phyloP scores from a whole-genome alignment of 2,329 filamentous ascomycete genomes.

The Microdochium bolleyi region DNA sequence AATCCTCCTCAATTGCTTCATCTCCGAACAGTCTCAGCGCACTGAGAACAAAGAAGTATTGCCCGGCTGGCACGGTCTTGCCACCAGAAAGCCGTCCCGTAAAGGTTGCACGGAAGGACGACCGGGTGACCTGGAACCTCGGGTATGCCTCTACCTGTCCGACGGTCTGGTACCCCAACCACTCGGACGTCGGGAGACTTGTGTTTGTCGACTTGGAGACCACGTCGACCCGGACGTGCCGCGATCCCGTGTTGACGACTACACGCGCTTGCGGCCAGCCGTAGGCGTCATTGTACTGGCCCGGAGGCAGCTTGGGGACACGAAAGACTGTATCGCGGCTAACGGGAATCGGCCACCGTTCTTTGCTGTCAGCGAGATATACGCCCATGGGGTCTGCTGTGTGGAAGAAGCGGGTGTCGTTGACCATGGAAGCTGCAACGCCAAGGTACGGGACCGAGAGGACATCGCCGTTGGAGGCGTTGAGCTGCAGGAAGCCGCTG shows the following conservation, averaged over 20 bases:
- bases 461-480: constrained; percentile 24
- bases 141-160: neutral
- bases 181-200: too few species aligned
- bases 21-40: neutral
- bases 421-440: constrained; percentile 18
- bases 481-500: constrained; percentile 32
- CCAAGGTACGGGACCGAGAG: constrained; percentile 31
- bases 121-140: neutral
- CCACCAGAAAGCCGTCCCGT: neutral
- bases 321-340: neutral
- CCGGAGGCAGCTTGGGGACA: too few species aligned
- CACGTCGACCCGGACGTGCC: too few species aligned
- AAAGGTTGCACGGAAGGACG: neutral
- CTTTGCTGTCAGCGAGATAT: neutral
- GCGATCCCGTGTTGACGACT: too few species aligned
- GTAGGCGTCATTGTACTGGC: too few species aligned
- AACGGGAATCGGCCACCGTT: neutral
- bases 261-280: too few species aligned
- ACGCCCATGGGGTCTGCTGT: neutral
- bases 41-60: neutral
- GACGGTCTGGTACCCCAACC: too few species aligned
- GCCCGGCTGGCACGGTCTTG: neutral
- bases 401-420: neutral
- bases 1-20: neutral
- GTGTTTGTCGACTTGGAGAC: too few species aligned